phyloP scores from a whole-genome alignment of 1,284 basidiomycete species.

The Ustilago sp. region DNA sequence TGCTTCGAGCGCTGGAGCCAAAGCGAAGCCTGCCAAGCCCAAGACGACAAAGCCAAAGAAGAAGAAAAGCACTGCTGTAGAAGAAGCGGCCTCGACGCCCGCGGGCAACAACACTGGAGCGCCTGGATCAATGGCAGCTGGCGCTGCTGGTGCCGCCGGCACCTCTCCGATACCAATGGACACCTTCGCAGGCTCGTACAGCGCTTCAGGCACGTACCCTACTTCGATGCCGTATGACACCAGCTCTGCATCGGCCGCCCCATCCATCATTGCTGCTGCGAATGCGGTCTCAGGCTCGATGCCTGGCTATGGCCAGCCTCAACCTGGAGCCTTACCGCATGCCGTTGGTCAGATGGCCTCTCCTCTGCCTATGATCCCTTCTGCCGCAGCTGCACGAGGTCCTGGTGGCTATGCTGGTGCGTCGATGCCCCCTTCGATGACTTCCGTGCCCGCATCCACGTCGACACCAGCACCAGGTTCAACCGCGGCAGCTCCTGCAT shows the following conservation, averaged over 20 bases:
- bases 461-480: constrained; percentile 14
- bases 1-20: constrained; percentile 12
- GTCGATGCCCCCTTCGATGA: constrained; percentile 16
- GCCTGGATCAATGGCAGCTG: not conserved
- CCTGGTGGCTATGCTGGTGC: constrained; percentile 5
- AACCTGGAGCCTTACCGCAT: constrained; percentile 19
- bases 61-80: constrained; percentile 37
- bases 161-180: constrained; percentile 16
- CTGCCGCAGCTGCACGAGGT: constrained; percentile 22
- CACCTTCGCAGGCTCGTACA: constrained; percentile 9
- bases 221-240: constrained; percentile 24
- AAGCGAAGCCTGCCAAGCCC: constrained; percentile 43
- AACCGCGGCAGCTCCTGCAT: constrained; percentile 4
- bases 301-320: constrained; percentile 27
- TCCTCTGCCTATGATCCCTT: constrained; percentile 33
- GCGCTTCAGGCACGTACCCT: constrained; percentile 4
- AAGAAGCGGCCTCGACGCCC: constrained; percentile 9
- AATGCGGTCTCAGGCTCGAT: constrained; percentile 45
- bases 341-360: constrained; percentile 34
- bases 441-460: constrained; percentile 15
- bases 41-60: constrained; percentile 46
- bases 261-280: constrained; percentile 46
- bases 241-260: constrained; percentile 39
- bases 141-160: not conserved
- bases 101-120: not conserved